Base-by-base conservation (phyloP, 352 stramenopile species). In the Phytophthora vignae region DNA sequence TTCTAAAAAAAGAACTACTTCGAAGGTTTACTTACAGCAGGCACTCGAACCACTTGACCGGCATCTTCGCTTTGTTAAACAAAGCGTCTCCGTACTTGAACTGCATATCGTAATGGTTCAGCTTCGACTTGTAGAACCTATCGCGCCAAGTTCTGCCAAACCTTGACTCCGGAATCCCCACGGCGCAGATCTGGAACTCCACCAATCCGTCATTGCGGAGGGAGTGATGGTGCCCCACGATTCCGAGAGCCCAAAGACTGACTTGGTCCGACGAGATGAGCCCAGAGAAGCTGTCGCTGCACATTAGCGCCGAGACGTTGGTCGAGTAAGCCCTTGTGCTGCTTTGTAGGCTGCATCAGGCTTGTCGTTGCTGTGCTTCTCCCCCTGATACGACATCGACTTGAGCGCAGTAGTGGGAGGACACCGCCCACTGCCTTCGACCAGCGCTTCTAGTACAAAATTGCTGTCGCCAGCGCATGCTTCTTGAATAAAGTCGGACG, bases 71-170 rank as follows among this genome's bases (percentile, higher is more conserved):
- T 25, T 60, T 48, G 48, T 64, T 62, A 33, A 77, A 69, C 21
- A 75, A 38, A 2, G 49, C 75, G 61, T 85, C 29, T 74, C 25
- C 75, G 58, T 67, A 29, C 33, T 58, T 53, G 50, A 85, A 83
- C 19, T 77, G 59, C 25, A 66, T 77, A 57, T 85, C 78, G 5
- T 63, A 29, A 57, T 85, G 78, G 38, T 85, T 83, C 14, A 85
- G 56, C 17, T 70, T 65, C 0, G 71, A 62, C n/a, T 69, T 55
- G 69, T 83, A 85, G 67, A 64, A 74, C 9, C 6, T 22, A 57
- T 64, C 63, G 4, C 44, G 40, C 52, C 72, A 76, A 33, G 48
- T 73, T 46, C 29, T 69, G n/a, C 55, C 57, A 38, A 86, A 82
- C 52, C 60, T 68, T 21, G 50, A 60, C 31, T 31, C 17, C 8